Percentiles rank a stretch among this genome's conserved stretches.
Conservation (phyloP, 1,139 yeast species). For the Entelexis sorbosivorans region DNA sequence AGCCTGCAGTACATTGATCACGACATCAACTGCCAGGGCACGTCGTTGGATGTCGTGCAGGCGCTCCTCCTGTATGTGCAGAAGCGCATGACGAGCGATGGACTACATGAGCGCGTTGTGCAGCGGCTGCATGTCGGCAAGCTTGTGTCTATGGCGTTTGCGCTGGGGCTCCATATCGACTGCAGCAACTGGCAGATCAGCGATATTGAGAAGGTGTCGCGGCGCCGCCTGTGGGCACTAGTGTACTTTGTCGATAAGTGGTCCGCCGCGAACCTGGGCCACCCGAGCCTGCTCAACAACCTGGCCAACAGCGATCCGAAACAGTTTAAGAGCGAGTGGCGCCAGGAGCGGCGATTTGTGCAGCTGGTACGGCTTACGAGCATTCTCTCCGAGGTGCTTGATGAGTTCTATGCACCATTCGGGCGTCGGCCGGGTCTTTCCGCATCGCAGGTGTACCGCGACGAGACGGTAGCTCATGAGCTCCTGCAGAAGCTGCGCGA, state of each 20-base stretch:
- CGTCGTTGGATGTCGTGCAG: constrained; percentile 38
- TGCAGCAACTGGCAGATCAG: constrained; percentile 30
- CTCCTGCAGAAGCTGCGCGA: constrained; percentile 23
- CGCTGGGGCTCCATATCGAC: constrained; percentile 32
- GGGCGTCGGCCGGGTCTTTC: background rate
- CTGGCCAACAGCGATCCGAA: constrained; percentile 21
- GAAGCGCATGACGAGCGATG: constrained; percentile 29
- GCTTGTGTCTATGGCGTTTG: constrained; percentile 29
- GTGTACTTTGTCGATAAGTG: constrained; percentile 32
- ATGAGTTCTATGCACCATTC: constrained; percentile 25
- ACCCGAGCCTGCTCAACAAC: constrained; percentile 27
- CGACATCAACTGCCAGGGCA: constrained; percentile 27
- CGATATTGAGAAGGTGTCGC: constrained; percentile 27
- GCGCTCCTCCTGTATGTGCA: constrained; percentile 33
- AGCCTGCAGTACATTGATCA: constrained; percentile 29
- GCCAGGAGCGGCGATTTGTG: constrained; percentile 29
- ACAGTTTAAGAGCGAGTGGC: constrained; percentile 27
- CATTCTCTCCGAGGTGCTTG: constrained; percentile 27
- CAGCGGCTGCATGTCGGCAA: constrained; percentile 28
- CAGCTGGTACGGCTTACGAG: constrained; percentile 28
- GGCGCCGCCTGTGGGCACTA: constrained; percentile 31
- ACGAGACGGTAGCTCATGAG: constrained; percentile 16
- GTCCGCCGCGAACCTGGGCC: constrained; percentile 30
- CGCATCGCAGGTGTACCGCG: background rate
- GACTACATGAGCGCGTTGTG: constrained; percentile 29